Evolutionary conservation across 2,329 filamentous ascomycete species (phyloP).

Genomic region (Thielaviopsis euricoi): DNA sequence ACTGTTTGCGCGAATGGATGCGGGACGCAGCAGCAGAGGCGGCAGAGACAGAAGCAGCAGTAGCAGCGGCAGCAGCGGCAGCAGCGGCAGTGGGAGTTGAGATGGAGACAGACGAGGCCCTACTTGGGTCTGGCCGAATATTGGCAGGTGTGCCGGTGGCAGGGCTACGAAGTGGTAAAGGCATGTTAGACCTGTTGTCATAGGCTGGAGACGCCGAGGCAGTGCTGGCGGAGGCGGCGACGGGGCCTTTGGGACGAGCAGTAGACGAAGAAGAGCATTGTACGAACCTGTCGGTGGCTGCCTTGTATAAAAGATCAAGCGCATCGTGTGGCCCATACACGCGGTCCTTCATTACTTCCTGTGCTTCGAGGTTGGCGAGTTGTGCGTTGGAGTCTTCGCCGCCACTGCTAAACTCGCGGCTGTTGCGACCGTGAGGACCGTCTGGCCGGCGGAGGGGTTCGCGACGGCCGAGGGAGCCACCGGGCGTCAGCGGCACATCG

Average conservation of each 20-base stretch:
- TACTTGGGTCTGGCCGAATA: conserved; percentile 8
- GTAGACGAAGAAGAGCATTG: conserved; percentile 8
- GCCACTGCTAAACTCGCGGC: conserved; percentile 17
- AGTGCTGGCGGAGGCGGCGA: neutral
- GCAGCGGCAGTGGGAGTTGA: neutral
- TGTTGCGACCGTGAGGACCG: conserved; percentile 19
- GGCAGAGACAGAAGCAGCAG: neutral
- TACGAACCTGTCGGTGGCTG: conserved; percentile 47
- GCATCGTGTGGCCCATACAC: conserved; percentile 89
- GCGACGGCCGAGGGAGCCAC: conserved; percentile 46
- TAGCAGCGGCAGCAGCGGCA: neutral
- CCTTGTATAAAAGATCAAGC: conserved; percentile 79
- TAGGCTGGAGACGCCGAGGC: neutral
- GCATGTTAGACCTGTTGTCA: conserved; percentile 69
- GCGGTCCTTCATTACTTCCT: conserved; percentile 48
- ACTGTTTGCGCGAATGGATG: conserved; percentile 5
- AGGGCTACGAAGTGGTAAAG: conserved; percentile 41
- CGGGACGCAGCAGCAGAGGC: neutral
- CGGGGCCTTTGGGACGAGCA: neutral
- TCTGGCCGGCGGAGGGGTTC: conserved; percentile 50
- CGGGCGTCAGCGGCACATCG: conserved; percentile 45
- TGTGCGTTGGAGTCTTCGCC: conserved; percentile 41
- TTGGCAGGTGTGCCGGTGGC: conserved; percentile 7
- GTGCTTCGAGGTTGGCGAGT: conserved; percentile 48
- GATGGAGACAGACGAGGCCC: conserved; percentile 4